These are phyloP conservation scores for Moniliophthora roreri DNA, from an alignment of 1,284 basidiomycete genomes.

Conservation along the genomic window DNA sequence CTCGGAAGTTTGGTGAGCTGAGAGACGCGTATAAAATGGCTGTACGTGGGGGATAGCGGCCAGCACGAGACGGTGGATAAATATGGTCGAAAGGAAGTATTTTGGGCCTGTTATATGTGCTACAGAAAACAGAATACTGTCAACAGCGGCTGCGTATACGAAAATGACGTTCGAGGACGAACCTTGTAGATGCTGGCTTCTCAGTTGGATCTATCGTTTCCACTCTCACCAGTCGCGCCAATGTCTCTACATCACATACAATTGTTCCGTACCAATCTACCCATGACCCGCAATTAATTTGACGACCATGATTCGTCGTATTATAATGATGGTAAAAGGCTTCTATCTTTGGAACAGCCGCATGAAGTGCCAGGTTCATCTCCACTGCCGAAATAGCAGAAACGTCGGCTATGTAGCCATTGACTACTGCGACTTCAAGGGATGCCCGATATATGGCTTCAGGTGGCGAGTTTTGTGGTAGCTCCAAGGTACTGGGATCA, in stretches of 20 bases:
- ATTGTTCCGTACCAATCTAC: constrained; percentile 84
- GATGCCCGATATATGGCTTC: constrained; percentile 55
- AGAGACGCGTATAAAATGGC: constrained; percentile 77
- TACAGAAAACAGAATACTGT: constrained; percentile 14
- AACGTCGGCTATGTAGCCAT: constrained; percentile 48
- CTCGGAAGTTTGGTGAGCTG: constrained; percentile 58
- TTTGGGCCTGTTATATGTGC: constrained; percentile 37
- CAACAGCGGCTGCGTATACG: constrained; percentile 3
- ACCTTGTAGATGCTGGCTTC: constrained; percentile 24
- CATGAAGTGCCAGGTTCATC: constrained; percentile 67
- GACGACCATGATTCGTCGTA: constrained; percentile 32
- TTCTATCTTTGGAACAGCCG: constrained; percentile 69
- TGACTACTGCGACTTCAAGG: constrained; percentile 46
- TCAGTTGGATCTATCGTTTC: constrained; percentile 50
- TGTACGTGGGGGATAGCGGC: constrained; percentile 47
- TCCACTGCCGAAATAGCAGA: constrained; percentile 53
- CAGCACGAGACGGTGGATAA: constrained; percentile 41
- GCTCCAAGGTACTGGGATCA: constrained; percentile 42
- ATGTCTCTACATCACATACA: constrained; percentile 69
- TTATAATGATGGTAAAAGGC: constrained; percentile 71
- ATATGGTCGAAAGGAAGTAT: constrained; percentile 74
- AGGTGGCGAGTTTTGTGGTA: constrained; percentile 37
- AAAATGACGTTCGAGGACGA: not conserved
- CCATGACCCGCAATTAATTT: constrained; percentile 71
- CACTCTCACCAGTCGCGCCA: constrained; percentile 56